These are phyloP conservation scores for Luzula sylvatica DNA, from an alignment of 176 grass and related monocot species.

Conservation along the genomic window DNA sequence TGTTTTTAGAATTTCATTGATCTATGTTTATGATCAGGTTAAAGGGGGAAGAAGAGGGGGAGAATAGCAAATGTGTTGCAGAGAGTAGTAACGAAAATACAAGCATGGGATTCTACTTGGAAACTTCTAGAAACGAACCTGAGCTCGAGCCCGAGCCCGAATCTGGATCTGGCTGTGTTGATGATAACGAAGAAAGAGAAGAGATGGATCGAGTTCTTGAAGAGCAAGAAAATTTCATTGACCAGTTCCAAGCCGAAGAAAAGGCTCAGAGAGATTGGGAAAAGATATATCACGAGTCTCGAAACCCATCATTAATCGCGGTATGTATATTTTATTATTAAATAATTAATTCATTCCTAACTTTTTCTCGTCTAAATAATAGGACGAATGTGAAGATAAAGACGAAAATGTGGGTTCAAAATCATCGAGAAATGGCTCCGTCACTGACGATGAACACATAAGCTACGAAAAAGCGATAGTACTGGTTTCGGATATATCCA, in stretches of 20 bases:
- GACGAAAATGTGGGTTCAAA: constrained; percentile 17
- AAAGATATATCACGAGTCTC: constrained; percentile 44
- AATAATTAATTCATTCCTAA: background rate
- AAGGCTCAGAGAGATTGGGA: constrained; percentile 83
- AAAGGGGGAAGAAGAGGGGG: constrained; percentile 14
- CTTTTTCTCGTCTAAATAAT: too few species aligned
- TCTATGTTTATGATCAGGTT: constrained; percentile 25
- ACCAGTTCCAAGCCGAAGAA: constrained; percentile 61
- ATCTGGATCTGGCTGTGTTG: constrained; percentile 24
- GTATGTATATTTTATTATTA: constrained; percentile 29
- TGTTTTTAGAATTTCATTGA: constrained; percentile 6
- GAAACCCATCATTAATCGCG: constrained; percentile 8
- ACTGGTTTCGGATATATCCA: constrained; percentile 8
- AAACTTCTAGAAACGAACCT: constrained; percentile 25
- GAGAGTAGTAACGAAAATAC: constrained; percentile 17
- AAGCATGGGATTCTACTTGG: constrained; percentile 21
- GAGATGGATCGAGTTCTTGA: constrained; percentile 82
- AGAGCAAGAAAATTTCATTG: constrained; percentile 79
- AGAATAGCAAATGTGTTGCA: background rate
- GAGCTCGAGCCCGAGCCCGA: constrained; percentile 20
- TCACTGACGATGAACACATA: constrained; percentile 9
- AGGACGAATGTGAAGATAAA: constrained; percentile 17
- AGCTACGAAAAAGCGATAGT: constrained; percentile 16
- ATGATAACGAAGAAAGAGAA: constrained; percentile 28
- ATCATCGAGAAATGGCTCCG: background rate